phyloP scores from a whole-genome alignment of 768 basidiomycete genomes.

The Rossbeevera mucosa region DNA sequence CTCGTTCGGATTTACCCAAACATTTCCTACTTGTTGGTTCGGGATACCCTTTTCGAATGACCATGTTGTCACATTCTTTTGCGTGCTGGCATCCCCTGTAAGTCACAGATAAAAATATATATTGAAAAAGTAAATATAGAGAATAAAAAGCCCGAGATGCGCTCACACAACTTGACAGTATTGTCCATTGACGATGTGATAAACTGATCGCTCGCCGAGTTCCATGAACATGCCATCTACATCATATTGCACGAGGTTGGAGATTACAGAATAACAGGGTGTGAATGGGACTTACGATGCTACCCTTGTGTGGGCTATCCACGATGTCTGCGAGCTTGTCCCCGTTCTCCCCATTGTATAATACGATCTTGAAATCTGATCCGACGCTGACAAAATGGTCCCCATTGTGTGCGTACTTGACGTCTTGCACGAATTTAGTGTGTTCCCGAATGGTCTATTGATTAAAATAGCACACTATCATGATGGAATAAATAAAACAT shows the following conservation, averaged over 20 bases:
- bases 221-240: constrained; percentile 79
- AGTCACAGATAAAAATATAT: not conserved
- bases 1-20: constrained; percentile 68
- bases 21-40: constrained; percentile 84
- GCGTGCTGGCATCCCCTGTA: constrained; percentile 76
- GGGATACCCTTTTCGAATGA: constrained; percentile 67
- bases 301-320: constrained; percentile 68
- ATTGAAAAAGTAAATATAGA: not conserved
- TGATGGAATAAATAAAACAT: not conserved
- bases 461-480: not conserved
- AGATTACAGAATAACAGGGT: not conserved
- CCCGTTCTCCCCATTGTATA: constrained; percentile 89
- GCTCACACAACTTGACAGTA: constrained; percentile 77
- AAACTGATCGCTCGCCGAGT: constrained; percentile 63
- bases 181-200: constrained; percentile 85
- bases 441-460: constrained; percentile 80
- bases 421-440: constrained; percentile 88
- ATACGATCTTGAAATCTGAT: constrained; percentile 79
- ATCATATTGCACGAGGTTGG: not conserved
- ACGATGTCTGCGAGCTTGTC: constrained; percentile 68
- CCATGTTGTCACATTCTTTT: constrained; percentile 65
- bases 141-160: not conserved
- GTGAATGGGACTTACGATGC: constrained; percentile 50
- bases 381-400: constrained; percentile 84
- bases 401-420: constrained; percentile 78